Conservation (phyloP, 2,329 filamentous ascomycete genomes). For the Paraphoma chrysanthemicola region DNA sequence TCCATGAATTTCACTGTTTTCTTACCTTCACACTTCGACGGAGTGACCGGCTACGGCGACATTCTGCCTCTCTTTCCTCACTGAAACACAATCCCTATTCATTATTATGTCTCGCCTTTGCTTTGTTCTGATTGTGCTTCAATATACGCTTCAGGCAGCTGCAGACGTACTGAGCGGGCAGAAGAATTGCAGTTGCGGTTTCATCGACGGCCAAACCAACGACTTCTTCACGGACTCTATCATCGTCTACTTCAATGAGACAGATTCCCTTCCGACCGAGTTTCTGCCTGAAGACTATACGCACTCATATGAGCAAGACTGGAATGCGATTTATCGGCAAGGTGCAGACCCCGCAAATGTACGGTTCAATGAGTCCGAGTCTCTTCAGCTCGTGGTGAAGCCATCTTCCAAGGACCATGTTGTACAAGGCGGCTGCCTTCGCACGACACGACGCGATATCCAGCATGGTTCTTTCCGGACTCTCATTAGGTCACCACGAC, state of each 20-base stretch:
- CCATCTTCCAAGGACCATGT: constrained; percentile 47
- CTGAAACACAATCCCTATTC: neutral
- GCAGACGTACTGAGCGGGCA: constrained; percentile 24
- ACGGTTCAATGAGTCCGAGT: constrained; percentile 40
- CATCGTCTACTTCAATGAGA: constrained; percentile 61
- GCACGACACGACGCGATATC: constrained; percentile 55
- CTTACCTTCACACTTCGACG: neutral
- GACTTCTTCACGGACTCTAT: constrained; percentile 56
- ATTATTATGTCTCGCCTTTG: neutral
- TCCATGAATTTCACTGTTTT: neutral
- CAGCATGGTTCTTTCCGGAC: constrained; percentile 57
- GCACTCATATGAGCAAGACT: constrained; percentile 56
- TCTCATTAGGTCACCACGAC: constrained; percentile 50
- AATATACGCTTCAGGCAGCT: constrained; percentile 17
- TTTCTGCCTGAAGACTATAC: constrained; percentile 52
- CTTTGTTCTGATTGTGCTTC: constrained; percentile 9
- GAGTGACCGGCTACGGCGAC: neutral
- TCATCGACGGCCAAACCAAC: constrained; percentile 48
- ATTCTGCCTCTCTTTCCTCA: neutral
- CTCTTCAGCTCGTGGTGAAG: constrained; percentile 46
- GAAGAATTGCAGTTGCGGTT: constrained; percentile 56
- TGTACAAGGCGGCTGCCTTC: constrained; percentile 53
- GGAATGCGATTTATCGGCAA: constrained; percentile 54
- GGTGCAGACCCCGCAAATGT: constrained; percentile 52
- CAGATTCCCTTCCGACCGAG: constrained; percentile 41